Conservation (phyloP, 108 stramenopile species). For the Discostella stelligeroides region DNA sequence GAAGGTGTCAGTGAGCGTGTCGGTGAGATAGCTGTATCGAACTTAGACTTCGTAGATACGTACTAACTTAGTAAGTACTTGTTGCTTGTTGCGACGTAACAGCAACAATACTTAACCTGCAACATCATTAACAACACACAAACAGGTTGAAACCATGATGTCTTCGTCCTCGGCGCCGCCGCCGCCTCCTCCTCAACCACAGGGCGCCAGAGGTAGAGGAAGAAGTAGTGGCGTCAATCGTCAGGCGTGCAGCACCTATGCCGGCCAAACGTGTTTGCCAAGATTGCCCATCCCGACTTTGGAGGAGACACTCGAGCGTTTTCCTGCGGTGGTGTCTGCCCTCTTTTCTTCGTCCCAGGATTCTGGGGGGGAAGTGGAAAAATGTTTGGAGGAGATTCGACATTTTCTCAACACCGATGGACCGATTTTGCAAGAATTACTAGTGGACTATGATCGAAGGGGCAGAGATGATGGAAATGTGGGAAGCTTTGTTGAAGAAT, state of each 20-base stretch:
- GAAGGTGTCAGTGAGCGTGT: too few species aligned
- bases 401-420: constrained; percentile 58
- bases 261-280: constrained; percentile 53
- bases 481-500: constrained; percentile 85
- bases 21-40: too few species aligned
- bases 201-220: not conserved
- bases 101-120: too few species aligned
- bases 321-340: constrained; percentile 54
- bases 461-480: constrained; percentile 53
- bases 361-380: constrained; percentile 33
- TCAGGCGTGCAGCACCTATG: constrained; percentile 45
- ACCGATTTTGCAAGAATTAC: constrained; percentile 65
- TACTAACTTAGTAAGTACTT: too few species aligned
- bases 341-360: constrained; percentile 42
- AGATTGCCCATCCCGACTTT: constrained; percentile 82
- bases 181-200: too few species aligned
- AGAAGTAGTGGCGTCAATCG: not conserved
- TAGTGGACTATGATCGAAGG: constrained; percentile 70
- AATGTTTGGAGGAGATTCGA: constrained; percentile 41
- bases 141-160: too few species aligned
- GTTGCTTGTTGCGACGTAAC: too few species aligned
- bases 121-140: too few species aligned
- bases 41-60: too few species aligned
- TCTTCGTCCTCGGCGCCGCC: too few species aligned
- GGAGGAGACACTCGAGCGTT: constrained; percentile 73